These are phyloP conservation scores for Dactylellina haptotyla DNA, from an alignment of 2,329 filamentous ascomycete genomes.

Conservation along the genomic window DNA sequence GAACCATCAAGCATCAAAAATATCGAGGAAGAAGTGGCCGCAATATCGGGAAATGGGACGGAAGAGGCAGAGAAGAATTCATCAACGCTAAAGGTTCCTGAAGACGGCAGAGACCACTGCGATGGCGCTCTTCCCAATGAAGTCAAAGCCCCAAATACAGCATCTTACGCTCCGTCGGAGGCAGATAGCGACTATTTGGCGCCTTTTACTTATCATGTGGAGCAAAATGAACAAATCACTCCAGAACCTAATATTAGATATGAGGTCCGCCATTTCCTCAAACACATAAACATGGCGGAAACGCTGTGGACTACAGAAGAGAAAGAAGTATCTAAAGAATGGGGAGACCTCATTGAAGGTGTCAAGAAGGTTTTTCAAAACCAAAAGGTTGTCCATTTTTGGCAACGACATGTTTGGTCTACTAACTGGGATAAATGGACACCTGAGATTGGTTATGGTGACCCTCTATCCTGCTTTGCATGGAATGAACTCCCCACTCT, in stretches of 20 bases:
- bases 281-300: background rate
- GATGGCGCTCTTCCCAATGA: background rate
- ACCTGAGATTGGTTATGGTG: background rate
- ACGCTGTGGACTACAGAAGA: conserved; percentile 6
- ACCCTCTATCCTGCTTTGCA: background rate
- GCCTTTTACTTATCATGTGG: background rate
- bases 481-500: background rate
- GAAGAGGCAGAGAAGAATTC: no score
- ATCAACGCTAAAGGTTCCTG: background rate
- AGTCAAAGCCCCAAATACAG: background rate
- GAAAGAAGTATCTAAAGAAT: background rate
- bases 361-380: background rate
- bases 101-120: background rate
- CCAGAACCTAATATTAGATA: background rate
- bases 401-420: background rate
- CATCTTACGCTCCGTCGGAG: background rate
- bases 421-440: background rate
- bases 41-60: no score
- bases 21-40: no score
- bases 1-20: no score
- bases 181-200: background rate
- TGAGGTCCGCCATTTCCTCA: background rate
- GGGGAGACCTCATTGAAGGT: background rate
- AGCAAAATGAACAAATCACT: background rate
- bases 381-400: background rate